Evolutionary conservation across 2,329 filamentous ascomycete species (phyloP).

Genomic region (Furcasterigmium furcatum): DNA sequence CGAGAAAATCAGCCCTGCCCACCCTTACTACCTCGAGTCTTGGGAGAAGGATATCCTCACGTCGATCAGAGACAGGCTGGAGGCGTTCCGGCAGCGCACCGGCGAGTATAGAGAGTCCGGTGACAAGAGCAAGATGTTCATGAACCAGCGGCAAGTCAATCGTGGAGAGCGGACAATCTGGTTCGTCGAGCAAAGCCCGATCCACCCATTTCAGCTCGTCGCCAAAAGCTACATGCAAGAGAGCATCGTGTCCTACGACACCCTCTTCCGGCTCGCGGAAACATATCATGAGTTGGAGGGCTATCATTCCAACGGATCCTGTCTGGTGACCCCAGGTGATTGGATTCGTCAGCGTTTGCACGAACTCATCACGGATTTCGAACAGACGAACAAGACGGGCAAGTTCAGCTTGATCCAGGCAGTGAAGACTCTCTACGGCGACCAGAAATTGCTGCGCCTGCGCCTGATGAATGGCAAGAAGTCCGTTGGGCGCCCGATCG

Average conservation of each 20-base stretch:
- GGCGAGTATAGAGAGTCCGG: constrained; percentile 20
- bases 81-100: constrained; percentile 20
- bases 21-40: constrained; percentile 54
- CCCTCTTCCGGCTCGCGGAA: constrained; percentile 51
- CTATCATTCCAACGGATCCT: constrained; percentile 31
- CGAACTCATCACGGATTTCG: constrained; percentile 35
- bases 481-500: constrained; percentile 51
- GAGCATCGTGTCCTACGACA: constrained; percentile 49
- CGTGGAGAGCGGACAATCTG: constrained; percentile 49
- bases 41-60: constrained; percentile 45
- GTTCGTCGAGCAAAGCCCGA: constrained; percentile 45
- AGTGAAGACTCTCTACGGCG: constrained; percentile 53
- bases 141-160: constrained; percentile 54
- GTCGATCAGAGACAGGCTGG: constrained; percentile 34
- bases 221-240: constrained; percentile 47
- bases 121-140: constrained; percentile 39
- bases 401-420: constrained; percentile 48
- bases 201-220: constrained; percentile 55
- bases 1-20: constrained; percentile 42
- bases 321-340: constrained; percentile 49
- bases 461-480: constrained; percentile 46
- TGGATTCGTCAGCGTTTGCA: constrained; percentile 56
- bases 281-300: constrained; percentile 50
- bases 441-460: constrained; percentile 45
- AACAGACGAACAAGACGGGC: constrained; percentile 26